Conservation (phyloP, 2,329 filamentous ascomycete species). For the Colletotrichum tropicicola region DNA sequence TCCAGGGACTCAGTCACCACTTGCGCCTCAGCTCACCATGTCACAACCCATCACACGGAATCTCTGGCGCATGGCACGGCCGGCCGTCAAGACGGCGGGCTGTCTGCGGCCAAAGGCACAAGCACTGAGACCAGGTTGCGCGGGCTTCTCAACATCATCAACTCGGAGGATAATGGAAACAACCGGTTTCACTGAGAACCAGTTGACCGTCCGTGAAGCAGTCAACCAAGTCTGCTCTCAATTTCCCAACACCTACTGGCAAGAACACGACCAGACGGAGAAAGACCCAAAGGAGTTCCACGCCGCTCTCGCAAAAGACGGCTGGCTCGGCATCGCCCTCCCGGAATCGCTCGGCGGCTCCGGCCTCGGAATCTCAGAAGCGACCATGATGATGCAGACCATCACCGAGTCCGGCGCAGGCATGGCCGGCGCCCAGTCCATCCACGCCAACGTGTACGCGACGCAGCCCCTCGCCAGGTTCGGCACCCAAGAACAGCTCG, state of each 20-base stretch:
- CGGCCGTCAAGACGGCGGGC: background rate
- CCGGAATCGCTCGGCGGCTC: slow-evolving; percentile 79
- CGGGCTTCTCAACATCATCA: slow-evolving; percentile 46
- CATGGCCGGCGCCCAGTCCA: slow-evolving; percentile 74
- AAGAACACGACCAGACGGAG: slow-evolving; percentile 74
- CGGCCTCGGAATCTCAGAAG: slow-evolving; percentile 81
- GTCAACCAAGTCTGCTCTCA: slow-evolving; percentile 73
- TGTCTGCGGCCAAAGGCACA: background rate
- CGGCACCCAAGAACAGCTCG: slow-evolving; percentile 70
- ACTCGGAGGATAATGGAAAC: slow-evolving; percentile 70
- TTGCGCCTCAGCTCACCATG: slow-evolving; percentile 4
- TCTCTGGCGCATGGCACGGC: slow-evolving; percentile 3
- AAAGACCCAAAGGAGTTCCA: slow-evolving; percentile 81
- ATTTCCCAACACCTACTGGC: slow-evolving; percentile 82
- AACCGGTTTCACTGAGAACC: slow-evolving; percentile 76
- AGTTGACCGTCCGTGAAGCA: slow-evolving; percentile 77
- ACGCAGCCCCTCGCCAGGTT: slow-evolving; percentile 81
- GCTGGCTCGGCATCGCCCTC: slow-evolving; percentile 84
- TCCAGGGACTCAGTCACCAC: background rate
- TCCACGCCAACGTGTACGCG: slow-evolving; percentile 76
- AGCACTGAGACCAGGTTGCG: background rate
- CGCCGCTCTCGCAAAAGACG: slow-evolving; percentile 75
- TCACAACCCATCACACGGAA: background rate
- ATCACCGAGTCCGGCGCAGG: slow-evolving; percentile 82
- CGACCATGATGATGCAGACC: slow-evolving; percentile 88